A percentile compares a stretch with the other conserved stretches of the same genome.
Conservation (phyloP, 495 filamentous ascomycete species). For the Penicillium alfredii region DNA sequence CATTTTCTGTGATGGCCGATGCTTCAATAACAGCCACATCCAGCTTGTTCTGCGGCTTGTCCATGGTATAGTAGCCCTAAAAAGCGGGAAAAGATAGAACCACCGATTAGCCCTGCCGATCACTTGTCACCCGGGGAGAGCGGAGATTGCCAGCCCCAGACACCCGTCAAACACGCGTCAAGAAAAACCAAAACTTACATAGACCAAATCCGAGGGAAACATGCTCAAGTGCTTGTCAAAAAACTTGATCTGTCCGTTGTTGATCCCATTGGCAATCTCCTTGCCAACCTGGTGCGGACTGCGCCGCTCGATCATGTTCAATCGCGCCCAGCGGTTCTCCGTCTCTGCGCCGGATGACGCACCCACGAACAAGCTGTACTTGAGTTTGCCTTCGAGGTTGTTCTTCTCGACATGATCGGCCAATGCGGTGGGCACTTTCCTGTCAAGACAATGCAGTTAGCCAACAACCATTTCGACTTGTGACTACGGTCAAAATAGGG, state of each 20-base stretch:
- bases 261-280: slow-evolving; percentile 85
- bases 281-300: slow-evolving; percentile 89
- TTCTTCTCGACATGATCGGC: slow-evolving; percentile 91
- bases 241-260: slow-evolving; percentile 82
- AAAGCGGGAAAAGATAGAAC: background rate
- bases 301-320: slow-evolving; percentile 86
- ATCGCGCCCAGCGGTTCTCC: slow-evolving; percentile 78
- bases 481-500: slow-evolving; percentile 1
- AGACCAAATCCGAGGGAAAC: slow-evolving; percentile 85
- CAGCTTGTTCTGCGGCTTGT: slow-evolving; percentile 64
- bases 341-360: slow-evolving; percentile 87
- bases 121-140: background rate
- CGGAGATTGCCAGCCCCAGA: too few species aligned
- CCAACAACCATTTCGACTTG: background rate
- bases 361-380: slow-evolving; percentile 83
- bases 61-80: slow-evolving; percentile 73
- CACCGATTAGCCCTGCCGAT: slow-evolving; percentile 13
- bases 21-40: slow-evolving; percentile 87
- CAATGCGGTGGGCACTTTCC: slow-evolving; percentile 76
- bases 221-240: slow-evolving; percentile 90
- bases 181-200: slow-evolving; percentile 43
- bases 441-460: slow-evolving; percentile 22
- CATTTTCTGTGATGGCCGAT: slow-evolving; percentile 85
- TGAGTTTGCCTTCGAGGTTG: slow-evolving; percentile 72
- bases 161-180: too few species aligned